Conservation (phyloP, 306 rosid genomes). For the Corylus heterophylla region DNA sequence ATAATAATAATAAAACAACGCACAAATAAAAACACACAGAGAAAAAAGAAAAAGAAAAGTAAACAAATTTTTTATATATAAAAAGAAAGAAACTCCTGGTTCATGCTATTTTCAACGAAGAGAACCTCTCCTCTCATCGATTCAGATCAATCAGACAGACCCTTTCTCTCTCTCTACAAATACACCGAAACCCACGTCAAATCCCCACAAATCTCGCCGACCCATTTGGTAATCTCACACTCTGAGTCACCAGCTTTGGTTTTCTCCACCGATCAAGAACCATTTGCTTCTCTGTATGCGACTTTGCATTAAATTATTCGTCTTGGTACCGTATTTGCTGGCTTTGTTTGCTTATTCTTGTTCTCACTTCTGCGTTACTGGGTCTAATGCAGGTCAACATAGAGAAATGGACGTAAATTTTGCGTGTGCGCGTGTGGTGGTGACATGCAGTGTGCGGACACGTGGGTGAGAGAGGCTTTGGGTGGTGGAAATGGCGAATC, state of each 20-base stretch:
- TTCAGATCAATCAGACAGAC: conserved; percentile 59
- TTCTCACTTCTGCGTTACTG: conserved; percentile 7
- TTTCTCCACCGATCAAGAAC: conserved; percentile 38
- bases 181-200: conserved; percentile 71
- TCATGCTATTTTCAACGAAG: conserved; percentile 72
- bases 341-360: conserved; percentile 13
- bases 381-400: conserved; percentile 41
- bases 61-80: conserved; percentile 2
- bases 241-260: conserved; percentile 17
- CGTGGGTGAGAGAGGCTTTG: conserved; percentile 33
- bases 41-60: conserved; percentile 3
- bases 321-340: neutral
- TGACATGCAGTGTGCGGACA: conserved; percentile 67
- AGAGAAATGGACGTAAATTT: conserved; percentile 62
- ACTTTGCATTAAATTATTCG: conserved; percentile 8
- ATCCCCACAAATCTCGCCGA: conserved; percentile 44
- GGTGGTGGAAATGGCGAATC: conserved; percentile 70
- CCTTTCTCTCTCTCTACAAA: conserved; percentile 23
- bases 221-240: conserved; percentile 48
- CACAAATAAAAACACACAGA: neutral
- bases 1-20: neutral
- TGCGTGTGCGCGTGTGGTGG: conserved; percentile 9
- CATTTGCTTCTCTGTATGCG: conserved; percentile 11
- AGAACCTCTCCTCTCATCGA: conserved; percentile 48
- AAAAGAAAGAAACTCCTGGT: conserved; percentile 40